Percentiles rank a stretch among this genome's conserved stretches.
Conservation (phyloP, 495 filamentous ascomycete species). For the Physcia stellaris region DNA sequence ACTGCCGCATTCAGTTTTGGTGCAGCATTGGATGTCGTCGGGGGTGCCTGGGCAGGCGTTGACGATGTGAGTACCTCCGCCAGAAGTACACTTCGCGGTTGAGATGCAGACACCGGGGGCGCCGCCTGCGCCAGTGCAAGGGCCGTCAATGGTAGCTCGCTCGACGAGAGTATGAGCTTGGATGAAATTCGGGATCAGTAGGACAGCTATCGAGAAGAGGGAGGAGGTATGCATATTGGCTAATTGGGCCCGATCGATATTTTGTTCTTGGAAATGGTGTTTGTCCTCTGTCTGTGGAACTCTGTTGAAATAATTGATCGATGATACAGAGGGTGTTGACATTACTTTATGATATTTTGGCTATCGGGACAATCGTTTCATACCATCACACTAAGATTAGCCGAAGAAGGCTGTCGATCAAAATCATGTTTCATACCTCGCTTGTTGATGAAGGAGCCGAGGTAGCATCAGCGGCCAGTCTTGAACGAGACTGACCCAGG, state of each 20-base stretch:
- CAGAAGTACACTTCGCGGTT: constrained; percentile 16
- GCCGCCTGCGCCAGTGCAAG: constrained; percentile 20
- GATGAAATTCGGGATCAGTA: not conserved
- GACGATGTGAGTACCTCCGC: constrained; percentile 20
- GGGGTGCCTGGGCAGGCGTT: constrained; percentile 25
- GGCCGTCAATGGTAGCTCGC: constrained; percentile 23
- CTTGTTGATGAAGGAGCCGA: not conserved
- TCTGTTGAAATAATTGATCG: not conserved
- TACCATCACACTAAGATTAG: not conserved
- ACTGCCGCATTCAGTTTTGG: constrained; percentile 22
- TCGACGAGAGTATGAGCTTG: not conserved
- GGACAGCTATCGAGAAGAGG: not conserved
- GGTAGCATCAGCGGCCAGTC: not conserved
- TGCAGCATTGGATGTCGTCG: constrained; percentile 27
- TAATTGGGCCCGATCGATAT: not conserved
- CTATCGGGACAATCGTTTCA: not conserved
- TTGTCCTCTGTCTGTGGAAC: not conserved
- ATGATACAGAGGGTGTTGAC: not conserved
- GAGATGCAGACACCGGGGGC: constrained; percentile 25
- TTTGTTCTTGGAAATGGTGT: not conserved
- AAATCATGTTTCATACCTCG: not conserved
- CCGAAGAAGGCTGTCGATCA: not conserved
- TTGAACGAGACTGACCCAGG: not conserved
- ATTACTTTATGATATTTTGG: not conserved
- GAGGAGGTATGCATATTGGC: constrained; percentile 2